Percentiles rank a stretch among this genome's conserved stretches.
Conservation (phyloP, 2,329 filamentous ascomycete genomes). For the Sphaerulina populicola region DNA sequence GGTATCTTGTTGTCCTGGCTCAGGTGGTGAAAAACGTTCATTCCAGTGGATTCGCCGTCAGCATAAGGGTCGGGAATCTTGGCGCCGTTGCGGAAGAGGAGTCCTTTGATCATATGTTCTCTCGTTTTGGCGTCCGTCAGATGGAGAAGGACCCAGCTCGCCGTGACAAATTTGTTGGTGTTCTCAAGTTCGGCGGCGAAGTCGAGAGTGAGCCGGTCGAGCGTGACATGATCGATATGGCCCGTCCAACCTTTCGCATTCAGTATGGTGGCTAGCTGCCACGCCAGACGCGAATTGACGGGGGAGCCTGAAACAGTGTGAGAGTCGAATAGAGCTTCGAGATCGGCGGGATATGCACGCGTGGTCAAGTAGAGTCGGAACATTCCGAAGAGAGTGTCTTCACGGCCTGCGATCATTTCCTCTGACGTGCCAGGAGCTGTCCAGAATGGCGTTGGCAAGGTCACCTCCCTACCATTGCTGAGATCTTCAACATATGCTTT, state of each 20-base stretch:
- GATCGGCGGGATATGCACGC: slow-evolving; percentile 31
- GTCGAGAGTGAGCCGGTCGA: slow-evolving; percentile 56
- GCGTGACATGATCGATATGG: slow-evolving; percentile 36
- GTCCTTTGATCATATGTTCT: slow-evolving; percentile 40
- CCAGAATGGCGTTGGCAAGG: slow-evolving; percentile 62
- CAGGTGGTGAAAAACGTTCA: slow-evolving; percentile 18
- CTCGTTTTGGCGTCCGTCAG: slow-evolving; percentile 23
- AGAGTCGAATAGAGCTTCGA: slow-evolving; percentile 66
- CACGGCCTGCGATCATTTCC: slow-evolving; percentile 40
- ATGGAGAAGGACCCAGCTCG: slow-evolving; percentile 30
- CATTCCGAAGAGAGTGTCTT: slow-evolving; percentile 81
- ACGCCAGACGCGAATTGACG: slow-evolving; percentile 67
- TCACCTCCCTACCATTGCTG: slow-evolving; percentile 57
- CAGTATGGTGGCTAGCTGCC: slow-evolving; percentile 66
- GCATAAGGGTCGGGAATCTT: slow-evolving; percentile 41
- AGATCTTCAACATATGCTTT: slow-evolving; percentile 66
- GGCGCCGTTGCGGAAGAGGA: slow-evolving; percentile 61
- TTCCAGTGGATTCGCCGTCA: slow-evolving; percentile 9
- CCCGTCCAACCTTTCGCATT: slow-evolving; percentile 27
- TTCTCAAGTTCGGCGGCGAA: slow-evolving; percentile 30
- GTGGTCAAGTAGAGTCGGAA: slow-evolving; percentile 51
- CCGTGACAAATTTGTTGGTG: slow-evolving; percentile 23
- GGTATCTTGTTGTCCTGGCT: slow-evolving; percentile 60
- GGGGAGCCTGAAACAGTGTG: slow-evolving; percentile 68
- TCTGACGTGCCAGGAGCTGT: slow-evolving; percentile 1